Conservation (phyloP, 352 stramenopile genomes). For the Pythium brachiatum region DNA sequence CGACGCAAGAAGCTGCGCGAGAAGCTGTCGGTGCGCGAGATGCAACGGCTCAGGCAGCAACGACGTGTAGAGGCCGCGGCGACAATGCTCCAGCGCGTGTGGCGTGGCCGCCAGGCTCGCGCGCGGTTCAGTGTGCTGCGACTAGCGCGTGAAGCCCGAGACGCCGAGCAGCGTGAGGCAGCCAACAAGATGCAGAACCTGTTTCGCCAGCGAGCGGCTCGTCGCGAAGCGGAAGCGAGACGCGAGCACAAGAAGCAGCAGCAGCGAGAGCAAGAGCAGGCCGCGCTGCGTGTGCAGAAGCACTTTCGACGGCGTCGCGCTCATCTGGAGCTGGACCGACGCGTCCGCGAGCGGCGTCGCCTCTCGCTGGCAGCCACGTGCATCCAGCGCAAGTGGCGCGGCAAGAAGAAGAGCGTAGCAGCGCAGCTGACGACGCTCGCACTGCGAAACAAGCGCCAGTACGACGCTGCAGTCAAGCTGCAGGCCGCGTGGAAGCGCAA, state of each 20-base stretch:
- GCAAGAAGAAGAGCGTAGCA: slow-evolving; percentile 37
- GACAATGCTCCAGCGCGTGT: slow-evolving; percentile 71
- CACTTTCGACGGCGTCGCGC: slow-evolving; percentile 38
- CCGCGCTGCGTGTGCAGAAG: slow-evolving; percentile 42
- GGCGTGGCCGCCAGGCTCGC: slow-evolving; percentile 52
- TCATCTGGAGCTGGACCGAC: slow-evolving; percentile 33
- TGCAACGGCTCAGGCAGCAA: slow-evolving; percentile 8
- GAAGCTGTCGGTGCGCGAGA: slow-evolving; percentile 26
- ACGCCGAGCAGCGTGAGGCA: slow-evolving; percentile 40
- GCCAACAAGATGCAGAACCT: slow-evolving; percentile 63
- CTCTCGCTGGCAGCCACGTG: slow-evolving; percentile 33
- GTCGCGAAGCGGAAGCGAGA: slow-evolving; percentile 32
- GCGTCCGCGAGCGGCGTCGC: slow-evolving; percentile 25
- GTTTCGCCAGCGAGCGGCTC: slow-evolving; percentile 46
- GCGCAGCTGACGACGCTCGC: slow-evolving; percentile 43
- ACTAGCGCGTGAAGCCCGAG: slow-evolving; percentile 28
- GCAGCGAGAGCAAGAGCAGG: slow-evolving; percentile 34
- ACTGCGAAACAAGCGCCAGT: slow-evolving; percentile 31
- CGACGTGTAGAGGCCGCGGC: slow-evolving; percentile 29
- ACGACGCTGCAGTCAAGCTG: slow-evolving; percentile 47
- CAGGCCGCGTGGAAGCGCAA: slow-evolving; percentile 62
- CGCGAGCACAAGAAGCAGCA: slow-evolving; percentile 36
- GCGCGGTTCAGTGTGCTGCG: slow-evolving; percentile 26
- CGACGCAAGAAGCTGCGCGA: slow-evolving; percentile 38
- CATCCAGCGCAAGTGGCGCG: slow-evolving; percentile 59